Evolutionary conservation across 2,329 filamentous ascomycete genomes (phyloP), one percentile per base, ranked within the genome.

Genomic region (Stylonectria norvegica): DNA sequence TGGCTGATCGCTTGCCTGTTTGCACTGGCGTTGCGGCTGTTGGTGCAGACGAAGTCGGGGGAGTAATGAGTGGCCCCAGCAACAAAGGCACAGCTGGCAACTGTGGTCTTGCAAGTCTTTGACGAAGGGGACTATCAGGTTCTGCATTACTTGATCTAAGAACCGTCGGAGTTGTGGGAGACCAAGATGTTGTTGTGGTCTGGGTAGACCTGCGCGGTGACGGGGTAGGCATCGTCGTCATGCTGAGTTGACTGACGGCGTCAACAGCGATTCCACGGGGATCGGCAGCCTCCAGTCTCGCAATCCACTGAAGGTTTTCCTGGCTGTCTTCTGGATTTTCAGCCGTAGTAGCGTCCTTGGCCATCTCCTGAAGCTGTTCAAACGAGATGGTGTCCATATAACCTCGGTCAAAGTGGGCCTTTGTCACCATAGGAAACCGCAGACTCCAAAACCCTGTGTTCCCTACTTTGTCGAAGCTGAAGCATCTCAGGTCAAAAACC

Each of bases 401-500:
- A 3, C 77, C 77, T 17, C 89, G 75, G 58, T 95, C 89, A 45
- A 75, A 77, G 53, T 95, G 88, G 8, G 94, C 72, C 56, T 91
- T 94, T 41, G 79, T 73, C 4, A 91, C 78, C 3, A 77, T 72
- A 1, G 89, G 85, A 55, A 95, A 94, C 2, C 89, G 76, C 37
- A 89, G 76, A 43, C 82, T 83, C 69, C 80, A 89, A 55, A 86
- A 89, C 1, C 73, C 72, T 11, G 79, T 81, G 54, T 85, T 83
- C 4, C 79, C 75, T 3, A 77, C 73, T 55, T 83, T 86, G 44
- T 89, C 85, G 51, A 89, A 95, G 1, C 84, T 83, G 47, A 87
- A 86, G 38, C 88, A 90, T 17, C 86, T 73, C 43, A 95, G 69
- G 52, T 95, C 90, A 40, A 89, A 86, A 0, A 95, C 79, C 15